Evolutionary conservation across 495 filamentous ascomycete species (phyloP).

Genomic region (Aeminium ludgeri): DNA sequence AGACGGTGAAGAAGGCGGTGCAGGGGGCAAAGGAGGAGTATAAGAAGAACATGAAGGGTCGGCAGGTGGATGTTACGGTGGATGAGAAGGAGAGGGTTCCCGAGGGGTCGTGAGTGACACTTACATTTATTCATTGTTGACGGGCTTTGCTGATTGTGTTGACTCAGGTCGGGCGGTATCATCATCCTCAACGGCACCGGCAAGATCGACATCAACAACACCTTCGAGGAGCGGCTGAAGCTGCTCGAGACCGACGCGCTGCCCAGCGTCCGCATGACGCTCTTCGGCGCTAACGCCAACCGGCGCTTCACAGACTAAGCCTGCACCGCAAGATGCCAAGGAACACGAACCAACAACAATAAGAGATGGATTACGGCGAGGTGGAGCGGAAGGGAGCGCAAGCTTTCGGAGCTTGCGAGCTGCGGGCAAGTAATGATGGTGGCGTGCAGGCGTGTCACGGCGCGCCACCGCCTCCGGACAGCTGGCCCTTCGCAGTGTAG

Average conservation of each 20-base stretch:
- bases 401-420: too few species aligned
- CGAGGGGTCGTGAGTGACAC: slow-evolving; percentile 49
- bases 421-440: too few species aligned
- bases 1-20: slow-evolving; percentile 54
- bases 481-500: too few species aligned
- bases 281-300: slow-evolving; percentile 88
- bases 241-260: slow-evolving; percentile 70
- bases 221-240: slow-evolving; percentile 77
- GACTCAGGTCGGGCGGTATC: slow-evolving; percentile 62
- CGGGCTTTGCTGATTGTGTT: not conserved
- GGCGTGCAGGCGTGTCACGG: too few species aligned
- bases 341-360: too few species aligned
- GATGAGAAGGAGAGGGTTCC: slow-evolving; percentile 68
- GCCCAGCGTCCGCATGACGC: slow-evolving; percentile 61
- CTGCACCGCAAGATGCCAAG: not conserved
- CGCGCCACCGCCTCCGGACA: too few species aligned
- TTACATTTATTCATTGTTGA: not conserved
- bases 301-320: slow-evolving; percentile 74
- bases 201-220: slow-evolving; percentile 98
- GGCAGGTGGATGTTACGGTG: slow-evolving; percentile 46
- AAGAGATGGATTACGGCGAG: too few species aligned
- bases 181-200: slow-evolving; percentile 63
- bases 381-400: too few species aligned
- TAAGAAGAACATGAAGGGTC: slow-evolving; percentile 45
- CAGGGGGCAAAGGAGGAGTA: slow-evolving; percentile 61